Conservation (phyloP, 495 filamentous ascomycete species). For the Penicillium odoratum region DNA sequence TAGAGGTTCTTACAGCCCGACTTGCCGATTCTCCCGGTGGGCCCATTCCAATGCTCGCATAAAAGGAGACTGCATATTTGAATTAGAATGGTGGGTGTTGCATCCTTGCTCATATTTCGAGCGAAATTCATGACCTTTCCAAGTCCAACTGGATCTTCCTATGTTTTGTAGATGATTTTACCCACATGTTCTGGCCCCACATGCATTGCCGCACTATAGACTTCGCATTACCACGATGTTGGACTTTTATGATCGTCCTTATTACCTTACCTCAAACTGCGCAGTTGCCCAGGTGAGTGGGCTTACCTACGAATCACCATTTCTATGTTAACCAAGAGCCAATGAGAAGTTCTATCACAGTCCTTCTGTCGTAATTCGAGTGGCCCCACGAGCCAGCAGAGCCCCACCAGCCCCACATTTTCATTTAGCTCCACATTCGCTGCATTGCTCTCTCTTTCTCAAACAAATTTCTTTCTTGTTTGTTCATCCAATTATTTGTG, state of each 20-base stretch:
- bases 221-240: not conserved
- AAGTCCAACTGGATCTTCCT: not conserved
- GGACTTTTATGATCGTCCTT: not conserved
- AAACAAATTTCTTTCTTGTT: not conserved
- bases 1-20: conserved; percentile 89
- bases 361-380: no score
- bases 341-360: no score
- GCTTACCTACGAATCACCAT: no score
- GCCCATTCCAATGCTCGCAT: conserved; percentile 63
- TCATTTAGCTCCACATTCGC: conserved; percentile 8
- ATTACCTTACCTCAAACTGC: not conserved
- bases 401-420: not conserved
- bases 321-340: no score
- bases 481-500: not conserved
- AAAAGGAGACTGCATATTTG: conserved; percentile 8
- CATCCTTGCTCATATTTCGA: conserved; percentile 21
- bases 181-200: not conserved
- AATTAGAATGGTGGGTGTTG: conserved; percentile 18
- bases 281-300: no score
- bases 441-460: not conserved
- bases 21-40: conserved; percentile 81
- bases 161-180: not conserved
- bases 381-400: not conserved
- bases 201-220: not conserved
- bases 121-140: conserved; percentile 18